These are phyloP conservation scores for Brettanomyces bruxellensis DNA, from an alignment of 805 yeast genomes.

Conservation along the genomic window DNA sequence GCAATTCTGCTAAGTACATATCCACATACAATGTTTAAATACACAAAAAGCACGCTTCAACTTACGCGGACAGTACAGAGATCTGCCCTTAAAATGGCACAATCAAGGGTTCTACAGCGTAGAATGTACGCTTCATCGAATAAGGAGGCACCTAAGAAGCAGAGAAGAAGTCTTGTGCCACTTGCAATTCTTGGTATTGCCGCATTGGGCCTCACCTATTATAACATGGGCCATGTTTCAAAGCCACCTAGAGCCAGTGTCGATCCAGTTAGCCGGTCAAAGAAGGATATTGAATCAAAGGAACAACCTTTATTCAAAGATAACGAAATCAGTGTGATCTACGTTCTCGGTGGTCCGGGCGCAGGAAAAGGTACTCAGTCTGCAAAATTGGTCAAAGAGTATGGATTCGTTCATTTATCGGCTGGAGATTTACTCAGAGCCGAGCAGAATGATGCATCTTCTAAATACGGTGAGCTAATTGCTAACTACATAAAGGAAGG, in stretches of 20 bases:
- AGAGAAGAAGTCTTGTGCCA: constrained; percentile 8
- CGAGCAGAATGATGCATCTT: constrained; percentile 77
- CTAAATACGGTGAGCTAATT: constrained; percentile 79
- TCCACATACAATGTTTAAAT: too few species aligned
- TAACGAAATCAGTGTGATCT: constrained; percentile 68
- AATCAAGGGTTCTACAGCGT: too few species aligned
- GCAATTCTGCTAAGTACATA: too few species aligned
- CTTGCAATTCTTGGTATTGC: constrained; percentile 19
- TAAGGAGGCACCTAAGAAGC: neutral
- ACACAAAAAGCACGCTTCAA: too few species aligned
- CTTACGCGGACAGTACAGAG: too few species aligned
- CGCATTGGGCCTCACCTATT: constrained; percentile 26
- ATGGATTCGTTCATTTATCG: constrained; percentile 76
- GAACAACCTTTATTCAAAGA: constrained; percentile 33
- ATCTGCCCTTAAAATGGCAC: too few species aligned
- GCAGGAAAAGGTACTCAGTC: constrained; percentile 98
- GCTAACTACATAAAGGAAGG: constrained; percentile 83
- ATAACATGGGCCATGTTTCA: constrained; percentile 18
- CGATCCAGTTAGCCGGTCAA: constrained; percentile 19
- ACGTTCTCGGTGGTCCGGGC: constrained; percentile 96
- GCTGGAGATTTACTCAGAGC: constrained; percentile 97
- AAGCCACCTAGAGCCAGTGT: constrained; percentile 26
- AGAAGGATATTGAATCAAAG: neutral
- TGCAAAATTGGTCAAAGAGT: constrained; percentile 70
- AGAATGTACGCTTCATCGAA: too few species aligned